Evolutionary conservation across 768 basidiomycete species (phyloP).

Genomic region (Mycena sanguinolenta): DNA sequence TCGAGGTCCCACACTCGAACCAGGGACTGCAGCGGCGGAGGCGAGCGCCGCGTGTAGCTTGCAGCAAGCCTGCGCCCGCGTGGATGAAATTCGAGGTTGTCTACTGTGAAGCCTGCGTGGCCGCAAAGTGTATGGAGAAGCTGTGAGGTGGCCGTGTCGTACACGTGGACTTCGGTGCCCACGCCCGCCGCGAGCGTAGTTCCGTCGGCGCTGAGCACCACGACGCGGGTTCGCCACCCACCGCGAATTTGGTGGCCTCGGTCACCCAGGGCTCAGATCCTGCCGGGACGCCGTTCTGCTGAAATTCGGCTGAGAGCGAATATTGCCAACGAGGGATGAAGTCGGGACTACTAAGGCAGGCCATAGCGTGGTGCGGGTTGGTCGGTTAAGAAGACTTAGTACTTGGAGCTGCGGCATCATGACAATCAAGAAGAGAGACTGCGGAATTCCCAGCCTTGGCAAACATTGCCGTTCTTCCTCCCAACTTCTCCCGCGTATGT

Average conservation of each 20-base stretch:
- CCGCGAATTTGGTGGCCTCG: background rate
- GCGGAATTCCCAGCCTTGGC: no score
- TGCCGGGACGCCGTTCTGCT: constrained; percentile 10
- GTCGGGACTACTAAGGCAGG: background rate
- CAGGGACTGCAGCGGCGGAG: background rate
- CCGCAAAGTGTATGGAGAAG: constrained; percentile 10
- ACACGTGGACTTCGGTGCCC: constrained; percentile 1
- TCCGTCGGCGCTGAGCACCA: constrained; percentile 12
- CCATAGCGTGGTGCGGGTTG: no score
- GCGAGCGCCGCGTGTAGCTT: background rate
- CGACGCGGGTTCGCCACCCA: background rate
- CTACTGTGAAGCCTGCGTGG: background rate
- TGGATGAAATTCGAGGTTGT: constrained; percentile 18
- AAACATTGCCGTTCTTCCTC: no score
- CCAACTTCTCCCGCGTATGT: no score
- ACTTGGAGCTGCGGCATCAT: no score
- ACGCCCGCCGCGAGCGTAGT: background rate
- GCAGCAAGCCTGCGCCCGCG: constrained; percentile 11
- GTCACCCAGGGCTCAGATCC: constrained; percentile 6
- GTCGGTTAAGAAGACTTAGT: no score
- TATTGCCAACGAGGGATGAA: constrained; percentile 9
- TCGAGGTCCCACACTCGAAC: constrained; percentile 14
- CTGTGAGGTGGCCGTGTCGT: constrained; percentile 6
- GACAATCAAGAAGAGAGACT: no score
- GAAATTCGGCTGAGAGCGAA: constrained; percentile 11